Conservation (phyloP, 306 rosid species). For the Rosa chinensis region DNA sequence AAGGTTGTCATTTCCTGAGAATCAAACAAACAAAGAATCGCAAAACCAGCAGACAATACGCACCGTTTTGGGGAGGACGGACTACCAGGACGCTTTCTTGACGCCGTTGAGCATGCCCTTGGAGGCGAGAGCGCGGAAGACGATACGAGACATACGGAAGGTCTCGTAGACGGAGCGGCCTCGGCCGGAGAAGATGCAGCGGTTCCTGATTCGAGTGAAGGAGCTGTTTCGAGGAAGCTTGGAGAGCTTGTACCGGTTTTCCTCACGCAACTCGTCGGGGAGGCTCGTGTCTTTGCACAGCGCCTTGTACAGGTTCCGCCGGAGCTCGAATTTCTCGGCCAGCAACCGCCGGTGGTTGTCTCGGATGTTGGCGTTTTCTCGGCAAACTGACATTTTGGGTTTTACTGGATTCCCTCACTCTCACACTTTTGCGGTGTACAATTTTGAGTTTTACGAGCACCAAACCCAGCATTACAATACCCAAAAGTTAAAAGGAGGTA, state of each 20-base stretch:
- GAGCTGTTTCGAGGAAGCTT: constrained; percentile 54
- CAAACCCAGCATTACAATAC: too few species aligned
- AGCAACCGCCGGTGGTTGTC: constrained; percentile 44
- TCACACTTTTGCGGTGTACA: too few species aligned
- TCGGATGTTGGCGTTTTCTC: constrained; percentile 47
- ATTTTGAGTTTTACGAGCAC: too few species aligned
- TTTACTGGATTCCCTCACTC: too few species aligned
- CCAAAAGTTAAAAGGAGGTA: too few species aligned
- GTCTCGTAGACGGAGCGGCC: constrained; percentile 44
- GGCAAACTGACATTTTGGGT: constrained; percentile 19
- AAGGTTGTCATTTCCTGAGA: too few species aligned
- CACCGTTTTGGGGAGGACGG: neutral
- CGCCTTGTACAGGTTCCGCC: constrained; percentile 46
- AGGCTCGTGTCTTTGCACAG: constrained; percentile 42
- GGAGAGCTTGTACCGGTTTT: constrained; percentile 44
- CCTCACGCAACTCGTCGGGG: constrained; percentile 43
- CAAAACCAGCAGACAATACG: neutral
- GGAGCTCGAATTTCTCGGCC: constrained; percentile 40
- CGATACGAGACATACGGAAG: constrained; percentile 57
- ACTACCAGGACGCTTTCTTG: constrained; percentile 57
- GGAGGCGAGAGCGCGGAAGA: constrained; percentile 46
- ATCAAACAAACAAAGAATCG: neutral
- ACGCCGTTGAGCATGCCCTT: constrained; percentile 40
- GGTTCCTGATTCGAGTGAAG: constrained; percentile 51
- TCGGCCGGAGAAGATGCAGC: constrained; percentile 60